Conservation (phyloP, 1,284 basidiomycete genomes). For the Tilletia indica region DNA sequence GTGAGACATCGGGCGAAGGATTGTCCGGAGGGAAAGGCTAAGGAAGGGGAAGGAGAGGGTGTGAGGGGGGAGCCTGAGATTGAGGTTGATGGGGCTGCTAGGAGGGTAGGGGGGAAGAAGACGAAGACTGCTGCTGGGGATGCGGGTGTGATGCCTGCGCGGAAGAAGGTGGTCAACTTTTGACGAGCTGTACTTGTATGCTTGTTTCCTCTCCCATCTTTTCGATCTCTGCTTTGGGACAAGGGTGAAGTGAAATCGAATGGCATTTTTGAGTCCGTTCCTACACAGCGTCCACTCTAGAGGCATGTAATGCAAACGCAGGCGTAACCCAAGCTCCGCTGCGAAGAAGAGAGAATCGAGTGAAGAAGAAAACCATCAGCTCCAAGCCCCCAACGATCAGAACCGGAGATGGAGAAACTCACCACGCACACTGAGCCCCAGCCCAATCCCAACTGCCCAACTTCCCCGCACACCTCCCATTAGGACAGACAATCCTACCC, state of each 20-base stretch:
- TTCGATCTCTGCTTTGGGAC: no score
- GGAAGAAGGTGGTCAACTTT: neutral
- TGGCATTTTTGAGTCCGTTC: no score
- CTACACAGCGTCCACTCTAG: slow-evolving; percentile 70
- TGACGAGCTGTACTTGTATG: neutral
- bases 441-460: slow-evolving; percentile 97
- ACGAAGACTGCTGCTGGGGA: slow-evolving; percentile 17
- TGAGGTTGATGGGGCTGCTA: no score
- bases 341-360: neutral
- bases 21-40: slow-evolving; percentile 68
- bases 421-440: slow-evolving; percentile 86
- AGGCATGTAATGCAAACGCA: slow-evolving; percentile 84
- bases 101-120: no score
- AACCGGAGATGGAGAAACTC: slow-evolving; percentile 57
- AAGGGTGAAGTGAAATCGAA: no score
- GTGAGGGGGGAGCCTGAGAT: neutral
- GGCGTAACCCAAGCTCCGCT: slow-evolving; percentile 57
- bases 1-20: slow-evolving; percentile 82
- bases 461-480: slow-evolving; percentile 81
- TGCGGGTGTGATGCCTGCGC: slow-evolving; percentile 19
- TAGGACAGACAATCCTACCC: slow-evolving; percentile 88
- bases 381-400: no score
- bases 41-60: neutral
- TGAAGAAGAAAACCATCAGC: neutral
- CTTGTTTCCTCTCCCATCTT: no score